Base-by-base conservation (phyloP, 768 basidiomycete species). In the Filobasidium wieringae region DNA sequence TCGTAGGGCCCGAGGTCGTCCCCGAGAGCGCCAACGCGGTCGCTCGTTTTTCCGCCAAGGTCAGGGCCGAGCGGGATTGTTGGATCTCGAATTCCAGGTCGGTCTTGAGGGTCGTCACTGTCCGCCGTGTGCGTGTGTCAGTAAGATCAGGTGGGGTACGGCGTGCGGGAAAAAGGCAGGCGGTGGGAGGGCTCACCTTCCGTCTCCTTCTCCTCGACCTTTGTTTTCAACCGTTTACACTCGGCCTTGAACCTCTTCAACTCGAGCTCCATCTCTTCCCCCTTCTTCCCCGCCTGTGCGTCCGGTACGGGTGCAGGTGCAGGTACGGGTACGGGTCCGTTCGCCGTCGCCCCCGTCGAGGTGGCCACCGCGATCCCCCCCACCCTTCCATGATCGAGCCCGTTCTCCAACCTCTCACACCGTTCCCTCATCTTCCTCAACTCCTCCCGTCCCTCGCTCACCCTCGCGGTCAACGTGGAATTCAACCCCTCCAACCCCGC, bases 1-100 rank as follows among this genome's bases (percentile, higher is more conserved):
- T 45, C 3, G 43, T 49, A 14, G 24, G 19, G 22, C 22, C 2
- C 47, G 34, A 12, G 56, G 26, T 30, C 52, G 32, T 27, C 56
- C 24, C 7, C 59, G n/a, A 2, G 40, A 45, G 29, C 26, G 24
- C 26, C 17, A 12, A 22, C 17, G 50, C 39, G 15, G n/a, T 24
- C 17, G 22, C 22, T 47, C 29, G 19, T 24, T 19, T 12, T 24
- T 34, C 31, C 39, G 49, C 11, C 9, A 7, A 14, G 41, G 47
- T n/a, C 41, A 53, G 26, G 7, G 19, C 52, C 8, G 40, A 40
- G 31, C 53, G 41, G 12, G 66, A 65, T 22, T 68, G 63, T 31
- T 61, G 58, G 19, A 70, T 62, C 59, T 73, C 72, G n/a, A 63
- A 60, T 49, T 70, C 60, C 54, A 64, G 65, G 27, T 70, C 68